Conservation (phyloP, 1,284 basidiomycete species). For the Ustanciosporium gigantosporum region DNA sequence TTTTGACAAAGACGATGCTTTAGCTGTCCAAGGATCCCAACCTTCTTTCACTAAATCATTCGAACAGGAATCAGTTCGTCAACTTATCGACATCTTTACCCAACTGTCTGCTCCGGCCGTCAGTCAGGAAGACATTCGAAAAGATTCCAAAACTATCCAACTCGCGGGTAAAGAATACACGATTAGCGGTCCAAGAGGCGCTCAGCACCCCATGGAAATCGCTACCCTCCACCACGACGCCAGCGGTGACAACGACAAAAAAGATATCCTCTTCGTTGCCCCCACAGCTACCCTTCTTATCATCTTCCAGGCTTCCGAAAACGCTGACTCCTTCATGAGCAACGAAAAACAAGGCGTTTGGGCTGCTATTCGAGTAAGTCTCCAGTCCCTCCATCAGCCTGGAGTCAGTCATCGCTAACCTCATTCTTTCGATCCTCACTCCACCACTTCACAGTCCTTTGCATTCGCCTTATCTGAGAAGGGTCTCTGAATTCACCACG, state of each 20-base stretch:
- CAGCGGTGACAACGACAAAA: background rate
- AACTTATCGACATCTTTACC: conserved; percentile 26
- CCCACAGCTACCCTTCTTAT: conserved; percentile 25
- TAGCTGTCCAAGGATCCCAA: conserved; percentile 14
- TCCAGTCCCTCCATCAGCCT: no score
- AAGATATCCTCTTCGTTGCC: conserved; percentile 21
- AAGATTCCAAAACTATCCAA: conserved; percentile 2
- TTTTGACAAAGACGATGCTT: conserved; percentile 23
- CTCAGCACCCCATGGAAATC: conserved; percentile 24
- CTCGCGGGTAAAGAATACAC: conserved; percentile 14
- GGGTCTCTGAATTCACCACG: conserved; percentile 13
- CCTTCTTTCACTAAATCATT: conserved; percentile 24
- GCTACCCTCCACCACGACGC: conserved; percentile 18
- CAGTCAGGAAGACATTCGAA: conserved; percentile 8
- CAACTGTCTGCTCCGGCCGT: conserved; percentile 18
- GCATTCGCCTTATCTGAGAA: conserved; percentile 25
- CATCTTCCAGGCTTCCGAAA: conserved; percentile 19
- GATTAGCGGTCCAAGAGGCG: conserved; percentile 21
- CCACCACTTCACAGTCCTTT: no score
- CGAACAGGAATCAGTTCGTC: conserved; percentile 2
- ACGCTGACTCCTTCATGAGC: conserved; percentile 17
- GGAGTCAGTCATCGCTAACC: no score
- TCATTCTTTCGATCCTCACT: no score
- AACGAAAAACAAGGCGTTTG: conserved; percentile 31
- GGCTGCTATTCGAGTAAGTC: conserved; percentile 16